Percentiles rank a stretch among this genome's conserved stretches.
phyloP scores from a whole-genome alignment of 2,329 filamentous ascomycete species.

The Nemania sp. region DNA sequence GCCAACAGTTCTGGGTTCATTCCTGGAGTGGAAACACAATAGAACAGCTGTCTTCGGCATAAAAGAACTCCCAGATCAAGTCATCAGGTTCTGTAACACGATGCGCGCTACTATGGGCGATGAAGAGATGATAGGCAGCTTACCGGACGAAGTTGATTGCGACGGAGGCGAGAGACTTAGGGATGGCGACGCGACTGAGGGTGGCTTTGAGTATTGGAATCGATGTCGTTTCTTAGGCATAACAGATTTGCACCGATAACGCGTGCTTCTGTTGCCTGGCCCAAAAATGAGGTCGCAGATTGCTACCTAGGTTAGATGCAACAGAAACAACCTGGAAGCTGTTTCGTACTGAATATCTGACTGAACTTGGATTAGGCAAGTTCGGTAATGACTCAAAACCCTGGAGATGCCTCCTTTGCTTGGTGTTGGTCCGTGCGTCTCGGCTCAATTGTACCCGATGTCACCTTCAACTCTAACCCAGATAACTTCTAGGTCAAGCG shows the following conservation, averaged over 20 bases:
- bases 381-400: neutral
- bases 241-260: conserved; percentile 28
- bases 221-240: conserved; percentile 69
- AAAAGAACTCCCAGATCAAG: too few relatives aligned
- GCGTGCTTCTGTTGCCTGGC: conserved; percentile 27
- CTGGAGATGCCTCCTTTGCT: neutral
- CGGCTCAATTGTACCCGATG: too few relatives aligned
- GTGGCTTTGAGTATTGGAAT: conserved; percentile 60
- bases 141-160: conserved; percentile 31
- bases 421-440: neutral
- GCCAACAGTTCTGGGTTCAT: neutral
- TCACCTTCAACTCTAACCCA: too few relatives aligned
- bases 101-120: too few relatives aligned
- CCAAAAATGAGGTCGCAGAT: conserved; percentile 28
- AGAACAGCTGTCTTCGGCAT: too few relatives aligned
- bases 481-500: too few relatives aligned
- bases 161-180: conserved; percentile 46
- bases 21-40: too few relatives aligned
- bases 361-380: too few relatives aligned
- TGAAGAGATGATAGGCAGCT: neutral
- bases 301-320: neutral
- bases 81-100: too few relatives aligned
- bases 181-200: conserved; percentile 56
- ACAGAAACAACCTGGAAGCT: neutral
- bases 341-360: neutral